phyloP scores from a whole-genome alignment of 1,284 basidiomycete genomes.

The Sphaerobolus stellatus region DNA sequence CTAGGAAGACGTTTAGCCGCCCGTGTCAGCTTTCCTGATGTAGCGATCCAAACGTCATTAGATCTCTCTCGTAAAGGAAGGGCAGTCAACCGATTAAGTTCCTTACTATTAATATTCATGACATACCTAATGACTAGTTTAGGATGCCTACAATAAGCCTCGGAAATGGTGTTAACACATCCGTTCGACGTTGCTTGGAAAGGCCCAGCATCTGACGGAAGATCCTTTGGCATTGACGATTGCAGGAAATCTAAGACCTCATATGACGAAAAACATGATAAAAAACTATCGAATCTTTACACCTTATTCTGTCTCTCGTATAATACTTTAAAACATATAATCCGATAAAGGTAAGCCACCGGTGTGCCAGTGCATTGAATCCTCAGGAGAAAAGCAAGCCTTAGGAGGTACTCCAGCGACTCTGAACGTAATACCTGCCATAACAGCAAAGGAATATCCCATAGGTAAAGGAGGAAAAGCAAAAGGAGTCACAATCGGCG shows the following conservation, averaged over 20 bases:
- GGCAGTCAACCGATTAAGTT: background rate
- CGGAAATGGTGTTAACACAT: constrained; percentile 36
- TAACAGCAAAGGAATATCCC: too few relatives aligned
- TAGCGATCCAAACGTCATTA: background rate
- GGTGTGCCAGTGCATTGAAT: background rate
- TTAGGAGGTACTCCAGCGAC: background rate
- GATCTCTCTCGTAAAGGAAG: background rate
- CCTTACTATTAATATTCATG: background rate
- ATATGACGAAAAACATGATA: background rate
- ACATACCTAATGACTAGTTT: constrained; percentile 31
- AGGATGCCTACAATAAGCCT: constrained; percentile 40
- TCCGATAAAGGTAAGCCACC: background rate
- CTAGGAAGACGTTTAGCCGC: too few relatives aligned
- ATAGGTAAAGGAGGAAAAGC: background rate
- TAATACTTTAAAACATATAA: background rate
- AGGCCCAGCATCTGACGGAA: background rate
- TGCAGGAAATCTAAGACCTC: background rate
- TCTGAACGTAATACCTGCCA: background rate
- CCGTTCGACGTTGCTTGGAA: constrained; percentile 32
- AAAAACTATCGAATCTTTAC: background rate
- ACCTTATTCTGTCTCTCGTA: background rate
- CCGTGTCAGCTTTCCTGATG: background rate
- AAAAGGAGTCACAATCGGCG: too few relatives aligned
- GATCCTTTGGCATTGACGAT: background rate
- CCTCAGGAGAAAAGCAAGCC: background rate